phyloP scores from a whole-genome alignment of 208 protist species.

The Wallacemonas sp. region DNA sequence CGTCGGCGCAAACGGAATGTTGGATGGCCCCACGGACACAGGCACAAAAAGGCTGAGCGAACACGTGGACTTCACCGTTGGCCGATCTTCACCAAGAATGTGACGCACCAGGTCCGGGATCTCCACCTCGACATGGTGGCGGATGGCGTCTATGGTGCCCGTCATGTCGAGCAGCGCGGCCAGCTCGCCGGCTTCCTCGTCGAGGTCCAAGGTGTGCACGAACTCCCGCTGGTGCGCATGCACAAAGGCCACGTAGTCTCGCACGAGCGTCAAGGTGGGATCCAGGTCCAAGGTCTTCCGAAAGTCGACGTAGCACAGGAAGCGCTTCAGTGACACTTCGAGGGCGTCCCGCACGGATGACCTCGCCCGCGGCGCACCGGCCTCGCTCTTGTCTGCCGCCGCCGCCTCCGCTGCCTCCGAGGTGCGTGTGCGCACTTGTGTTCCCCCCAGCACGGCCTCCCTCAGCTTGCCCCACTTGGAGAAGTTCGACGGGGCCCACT shows the following conservation, averaged over 20 bases:
- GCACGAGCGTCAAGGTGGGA: background rate
- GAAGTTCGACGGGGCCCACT: too few species aligned
- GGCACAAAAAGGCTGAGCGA: background rate
- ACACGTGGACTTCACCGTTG: background rate
- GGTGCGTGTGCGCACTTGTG: too few species aligned
- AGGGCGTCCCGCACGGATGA: too few species aligned
- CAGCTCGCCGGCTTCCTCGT: conserved; percentile 6
- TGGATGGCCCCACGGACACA: background rate
- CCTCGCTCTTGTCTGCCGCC: too few species aligned
- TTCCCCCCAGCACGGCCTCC: too few species aligned
- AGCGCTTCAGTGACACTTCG: background rate
- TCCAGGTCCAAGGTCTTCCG: background rate
- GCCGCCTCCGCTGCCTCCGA: too few species aligned
- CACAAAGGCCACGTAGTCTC: background rate
- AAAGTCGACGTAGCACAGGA: conserved; percentile 4
- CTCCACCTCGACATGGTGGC: background rate
- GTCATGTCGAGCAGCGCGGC: background rate
- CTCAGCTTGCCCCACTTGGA: too few species aligned
- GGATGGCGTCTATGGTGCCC: background rate
- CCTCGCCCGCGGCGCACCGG: too few species aligned
- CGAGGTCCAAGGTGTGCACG: background rate
- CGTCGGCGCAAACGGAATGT: background rate
- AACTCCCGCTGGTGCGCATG: background rate
- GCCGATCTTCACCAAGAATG: background rate
- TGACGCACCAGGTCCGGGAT: background rate